A percentile compares a stretch with the other conserved stretches of the same genome.
phyloP scores from a whole-genome alignment of 371 early-diverging fungal species.

The Apophysomyces trapeziformis region DNA sequence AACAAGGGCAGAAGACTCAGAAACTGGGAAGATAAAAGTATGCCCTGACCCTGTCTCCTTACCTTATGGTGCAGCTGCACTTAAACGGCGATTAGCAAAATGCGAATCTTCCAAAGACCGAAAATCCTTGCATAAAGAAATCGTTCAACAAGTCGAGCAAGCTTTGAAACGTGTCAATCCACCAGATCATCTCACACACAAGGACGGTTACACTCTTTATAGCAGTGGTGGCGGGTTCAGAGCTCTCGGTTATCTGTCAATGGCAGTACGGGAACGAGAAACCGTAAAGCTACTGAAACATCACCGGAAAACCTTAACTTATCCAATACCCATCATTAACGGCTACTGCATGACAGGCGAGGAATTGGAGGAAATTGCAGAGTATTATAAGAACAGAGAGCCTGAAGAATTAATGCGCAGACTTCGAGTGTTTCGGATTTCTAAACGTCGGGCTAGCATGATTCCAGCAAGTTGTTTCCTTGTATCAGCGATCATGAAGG shows the following conservation, averaged over 20 bases:
- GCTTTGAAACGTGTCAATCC: slow-evolving; percentile 36
- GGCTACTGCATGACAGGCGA: slow-evolving; percentile 54
- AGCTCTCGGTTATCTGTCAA: slow-evolving; percentile 62
- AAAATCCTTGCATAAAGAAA: slow-evolving; percentile 40
- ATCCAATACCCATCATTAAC: slow-evolving; percentile 67
- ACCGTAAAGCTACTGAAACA: neutral
- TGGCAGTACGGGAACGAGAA: slow-evolving; percentile 40
- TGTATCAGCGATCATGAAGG: slow-evolving; percentile 56
- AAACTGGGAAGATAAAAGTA: slow-evolving; percentile 36
- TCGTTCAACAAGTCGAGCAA: slow-evolving; percentile 35
- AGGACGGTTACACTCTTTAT: slow-evolving; percentile 57
- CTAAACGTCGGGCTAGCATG: slow-evolving; percentile 62
- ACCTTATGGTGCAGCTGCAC: slow-evolving; percentile 65
- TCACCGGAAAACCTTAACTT: slow-evolving; percentile 26
- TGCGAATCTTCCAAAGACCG: slow-evolving; percentile 38
- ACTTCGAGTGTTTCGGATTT: slow-evolving; percentile 57
- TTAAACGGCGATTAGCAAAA: slow-evolving; percentile 43
- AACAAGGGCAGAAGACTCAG: slow-evolving; percentile 21
- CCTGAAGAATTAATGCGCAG: slow-evolving; percentile 38
- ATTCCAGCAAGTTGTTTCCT: slow-evolving; percentile 66
- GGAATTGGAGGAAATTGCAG: slow-evolving; percentile 43
- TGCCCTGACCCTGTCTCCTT: slow-evolving; percentile 59
- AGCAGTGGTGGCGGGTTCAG: slow-evolving; percentile 69
- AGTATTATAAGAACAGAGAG: slow-evolving; percentile 30
- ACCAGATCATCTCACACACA: slow-evolving; percentile 32